These are phyloP conservation scores for Bretschneidera sinensis DNA, from an alignment of 345 rosid genomes.

Conservation along the genomic window DNA sequence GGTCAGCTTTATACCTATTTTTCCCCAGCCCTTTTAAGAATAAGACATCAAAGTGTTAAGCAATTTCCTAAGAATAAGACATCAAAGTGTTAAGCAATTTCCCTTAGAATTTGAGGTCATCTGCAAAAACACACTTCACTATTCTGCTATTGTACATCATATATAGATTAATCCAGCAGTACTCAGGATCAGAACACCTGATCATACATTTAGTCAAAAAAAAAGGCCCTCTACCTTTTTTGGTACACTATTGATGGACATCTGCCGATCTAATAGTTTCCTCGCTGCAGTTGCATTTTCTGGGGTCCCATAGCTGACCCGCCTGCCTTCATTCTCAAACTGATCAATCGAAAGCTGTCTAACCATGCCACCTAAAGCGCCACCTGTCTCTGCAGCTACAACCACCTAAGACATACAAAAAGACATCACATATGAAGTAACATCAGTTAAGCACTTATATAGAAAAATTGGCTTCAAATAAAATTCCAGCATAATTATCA, in stretches of 20 bases:
- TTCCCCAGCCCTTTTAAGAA: no score
- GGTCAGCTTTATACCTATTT: no score
- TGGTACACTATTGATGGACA: slow-evolving; percentile 90
- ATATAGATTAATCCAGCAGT: no score
- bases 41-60: no score
- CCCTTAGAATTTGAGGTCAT: no score
- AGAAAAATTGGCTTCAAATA: not conserved
- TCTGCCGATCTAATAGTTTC: slow-evolving; percentile 90
- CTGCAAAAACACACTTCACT: no score
- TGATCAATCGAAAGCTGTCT: slow-evolving; percentile 94
- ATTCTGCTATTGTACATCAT: no score
- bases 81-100: no score
- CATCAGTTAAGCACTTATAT: slow-evolving; percentile 9
- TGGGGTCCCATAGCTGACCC: slow-evolving; percentile 92
- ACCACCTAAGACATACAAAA: slow-evolving; percentile 58
- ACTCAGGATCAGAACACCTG: no score
- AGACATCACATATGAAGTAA: slow-evolving; percentile 6
- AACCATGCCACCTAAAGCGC: slow-evolving; percentile 98
- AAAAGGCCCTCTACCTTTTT: slow-evolving; percentile 66
- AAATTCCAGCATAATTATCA: not conserved
- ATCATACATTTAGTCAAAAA: no score
- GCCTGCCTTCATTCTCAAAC: slow-evolving; percentile 96
- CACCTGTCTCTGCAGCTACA: slow-evolving; percentile 94
- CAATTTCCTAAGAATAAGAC: no score
- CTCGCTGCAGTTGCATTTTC: slow-evolving; percentile 96